phyloP scores from a whole-genome alignment of 2,329 filamentous ascomycete genomes.

The Xylariomycetidae sp. region DNA sequence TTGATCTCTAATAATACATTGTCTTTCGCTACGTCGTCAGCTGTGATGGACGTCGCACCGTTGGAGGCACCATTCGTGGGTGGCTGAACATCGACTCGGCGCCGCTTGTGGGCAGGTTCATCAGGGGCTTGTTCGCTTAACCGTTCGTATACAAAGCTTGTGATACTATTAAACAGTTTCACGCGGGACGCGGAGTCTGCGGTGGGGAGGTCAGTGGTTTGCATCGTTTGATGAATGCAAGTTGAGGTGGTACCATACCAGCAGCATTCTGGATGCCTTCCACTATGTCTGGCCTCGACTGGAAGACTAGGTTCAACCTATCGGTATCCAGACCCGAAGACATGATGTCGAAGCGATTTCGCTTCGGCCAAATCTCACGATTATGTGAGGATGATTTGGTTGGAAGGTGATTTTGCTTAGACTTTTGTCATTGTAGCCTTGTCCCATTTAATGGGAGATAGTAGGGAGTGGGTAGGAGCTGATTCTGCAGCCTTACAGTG shows the following conservation, averaged over 20 bases:
- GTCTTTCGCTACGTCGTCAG: slow-evolving; percentile 42
- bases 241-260: slow-evolving; percentile 32
- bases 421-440: no score
- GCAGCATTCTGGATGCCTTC: slow-evolving; percentile 48
- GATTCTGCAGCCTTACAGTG: no score
- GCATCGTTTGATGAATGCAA: not conserved
- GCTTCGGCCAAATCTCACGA: no score
- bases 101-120: slow-evolving; percentile 47
- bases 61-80: slow-evolving; percentile 21
- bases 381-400: no score
- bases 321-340: slow-evolving; percentile 42
- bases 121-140: slow-evolving; percentile 23
- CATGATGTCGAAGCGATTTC: slow-evolving; percentile 33
- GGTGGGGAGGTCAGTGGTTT: slow-evolving; percentile 1
- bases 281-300: slow-evolving; percentile 52
- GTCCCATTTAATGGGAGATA: no score
- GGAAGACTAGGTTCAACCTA: slow-evolving; percentile 48
- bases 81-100: slow-evolving; percentile 43
- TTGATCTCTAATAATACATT: slow-evolving; percentile 55
- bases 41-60: slow-evolving; percentile 15
- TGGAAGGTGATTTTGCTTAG: no score
- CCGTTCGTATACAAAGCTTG: slow-evolving; percentile 44
- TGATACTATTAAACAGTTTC: slow-evolving; percentile 53
- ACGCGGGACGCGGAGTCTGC: slow-evolving; percentile 47
- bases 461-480: no score